Evolutionary conservation across 2,329 filamentous ascomycete species (phyloP), one percentile per base, ranked within the genome.

Genomic region (Byssothecium circinans): DNA sequence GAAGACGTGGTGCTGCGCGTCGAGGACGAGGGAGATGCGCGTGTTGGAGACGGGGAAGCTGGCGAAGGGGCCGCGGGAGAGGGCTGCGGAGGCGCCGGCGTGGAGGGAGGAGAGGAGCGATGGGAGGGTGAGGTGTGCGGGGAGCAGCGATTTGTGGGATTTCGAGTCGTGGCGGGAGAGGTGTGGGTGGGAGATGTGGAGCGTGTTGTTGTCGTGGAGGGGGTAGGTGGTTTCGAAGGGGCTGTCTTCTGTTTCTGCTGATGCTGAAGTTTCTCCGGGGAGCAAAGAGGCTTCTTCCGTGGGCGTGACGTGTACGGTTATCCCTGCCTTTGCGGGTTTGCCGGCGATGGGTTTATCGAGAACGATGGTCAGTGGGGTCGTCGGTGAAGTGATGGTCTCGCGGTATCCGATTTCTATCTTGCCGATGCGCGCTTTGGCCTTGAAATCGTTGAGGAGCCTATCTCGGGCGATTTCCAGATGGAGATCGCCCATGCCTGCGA

Each of bases 401-500:
- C 95, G 87, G 72, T 97, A 99, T 57, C 95, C 91, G 50, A 99
- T 96, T 61, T 96, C 89, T 53, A 99, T 95, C 43, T 85, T 86
- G 11, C 92, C 91, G 77, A 96, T 96, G 15, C 75, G 85, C 53
- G 78, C 91, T 80, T 83, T 96, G 70, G 78, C 90, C 68, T 94
- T 95, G 73, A 96, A 86, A 64, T 95, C 90, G 43, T 89, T 88
- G 56, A 94, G 84, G 8, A 99, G 82, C 35, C 91, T 83, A 69
- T 97, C 89, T 41, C 90, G 79, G 0, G 92, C 91, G 40, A 99
- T 94, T 61, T 99, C 94, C 1, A 99, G 79, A 70, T 99, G 94
- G 22, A 99, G 81, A 62, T 95, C 90, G 7, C 94, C 94, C 94
- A 99, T 97, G 3, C 94, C 94, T 43, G 91, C 91, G 0, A 99